These are phyloP conservation scores for Triadica sebifera DNA, from an alignment of 345 rosid species.

Conservation along the genomic window DNA sequence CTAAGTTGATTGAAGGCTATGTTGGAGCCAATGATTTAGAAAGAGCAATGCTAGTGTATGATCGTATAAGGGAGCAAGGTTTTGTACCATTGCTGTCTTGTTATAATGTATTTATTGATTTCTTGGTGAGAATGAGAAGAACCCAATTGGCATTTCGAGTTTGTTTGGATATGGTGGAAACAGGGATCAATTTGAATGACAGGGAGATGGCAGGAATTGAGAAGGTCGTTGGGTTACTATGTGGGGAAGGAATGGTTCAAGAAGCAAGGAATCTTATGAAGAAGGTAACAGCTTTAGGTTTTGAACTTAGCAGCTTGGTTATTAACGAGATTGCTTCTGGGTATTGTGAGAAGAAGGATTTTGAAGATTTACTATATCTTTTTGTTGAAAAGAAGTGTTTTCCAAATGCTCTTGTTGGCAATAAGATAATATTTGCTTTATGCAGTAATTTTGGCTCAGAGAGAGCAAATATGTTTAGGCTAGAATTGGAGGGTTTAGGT, in stretches of 20 bases:
- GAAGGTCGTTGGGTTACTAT: constrained; percentile 55
- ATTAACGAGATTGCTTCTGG: constrained; percentile 52
- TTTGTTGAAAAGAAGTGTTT: constrained; percentile 40
- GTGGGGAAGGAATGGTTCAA: constrained; percentile 53
- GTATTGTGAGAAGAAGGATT: constrained; percentile 69
- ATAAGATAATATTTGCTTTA: constrained; percentile 52
- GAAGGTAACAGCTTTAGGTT: constrained; percentile 49
- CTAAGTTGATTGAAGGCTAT: constrained; percentile 51
- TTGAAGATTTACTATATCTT: constrained; percentile 63
- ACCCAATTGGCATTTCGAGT: constrained; percentile 47
- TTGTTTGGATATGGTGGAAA: constrained; percentile 53
- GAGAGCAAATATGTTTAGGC: constrained; percentile 53
- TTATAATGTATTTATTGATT: constrained; percentile 44
- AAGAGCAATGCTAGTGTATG: constrained; percentile 53
- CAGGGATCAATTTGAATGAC: constrained; percentile 22
- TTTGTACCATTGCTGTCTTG: constrained; percentile 44
- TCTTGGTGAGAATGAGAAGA: constrained; percentile 44
- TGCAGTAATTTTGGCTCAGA: constrained; percentile 49
- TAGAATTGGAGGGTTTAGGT: constrained; percentile 52
- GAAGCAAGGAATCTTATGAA: constrained; percentile 61
- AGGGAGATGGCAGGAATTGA: constrained; percentile 32
- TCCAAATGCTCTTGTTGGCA: constrained; percentile 50
- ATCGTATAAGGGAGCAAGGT: constrained; percentile 44
- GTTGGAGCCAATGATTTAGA: constrained; percentile 42
- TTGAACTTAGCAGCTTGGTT: constrained; percentile 36